Conservation (phyloP, 305 asterid species). For the Striga hermonthica region DNA sequence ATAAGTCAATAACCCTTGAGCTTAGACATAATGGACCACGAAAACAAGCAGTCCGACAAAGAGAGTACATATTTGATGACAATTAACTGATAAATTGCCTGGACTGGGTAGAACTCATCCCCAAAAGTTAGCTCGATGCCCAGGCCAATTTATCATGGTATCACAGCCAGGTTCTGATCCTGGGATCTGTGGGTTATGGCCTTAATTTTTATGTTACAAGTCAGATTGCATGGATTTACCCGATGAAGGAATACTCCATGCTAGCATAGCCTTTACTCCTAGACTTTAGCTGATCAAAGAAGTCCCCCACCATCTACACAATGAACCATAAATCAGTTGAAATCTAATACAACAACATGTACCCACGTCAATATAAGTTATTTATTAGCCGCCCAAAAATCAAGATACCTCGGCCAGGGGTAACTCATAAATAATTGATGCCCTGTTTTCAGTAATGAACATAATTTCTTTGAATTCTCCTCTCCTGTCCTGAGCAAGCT, state of each 20-base stretch:
- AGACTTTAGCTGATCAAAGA: conserved; percentile 98
- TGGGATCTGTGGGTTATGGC: too few species aligned
- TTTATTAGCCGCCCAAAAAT: conserved; percentile 32
- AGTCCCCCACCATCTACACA: conserved; percentile 97
- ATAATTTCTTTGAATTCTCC: conserved; percentile 94
- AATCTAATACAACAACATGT: conserved; percentile 22
- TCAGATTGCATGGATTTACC: conserved; percentile 45
- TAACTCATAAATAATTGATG: conserved; percentile 71
- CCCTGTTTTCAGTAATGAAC: conserved; percentile 80
- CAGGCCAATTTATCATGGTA: too few species aligned
- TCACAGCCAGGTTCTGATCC: too few species aligned
- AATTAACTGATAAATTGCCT: too few species aligned
- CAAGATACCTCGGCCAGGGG: conserved; percentile 91
- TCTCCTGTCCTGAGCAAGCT: conserved; percentile 97
- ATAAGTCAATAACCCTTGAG: conserved; percentile 3
- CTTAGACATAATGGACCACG: too few species aligned
- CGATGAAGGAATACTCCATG: conserved; percentile 89
- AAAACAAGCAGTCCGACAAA: too few species aligned
- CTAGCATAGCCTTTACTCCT: conserved; percentile 99
- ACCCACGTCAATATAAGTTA: conserved; percentile 12
- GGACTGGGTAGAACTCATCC: too few species aligned
- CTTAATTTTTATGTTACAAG: conserved; percentile 8
- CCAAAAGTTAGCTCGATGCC: too few species aligned
- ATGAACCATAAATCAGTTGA: conserved; percentile 26
- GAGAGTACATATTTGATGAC: too few species aligned